phyloP scores from a whole-genome alignment of 2,329 filamentous ascomycete genomes.

The Pseudogymnoascus sp. region DNA sequence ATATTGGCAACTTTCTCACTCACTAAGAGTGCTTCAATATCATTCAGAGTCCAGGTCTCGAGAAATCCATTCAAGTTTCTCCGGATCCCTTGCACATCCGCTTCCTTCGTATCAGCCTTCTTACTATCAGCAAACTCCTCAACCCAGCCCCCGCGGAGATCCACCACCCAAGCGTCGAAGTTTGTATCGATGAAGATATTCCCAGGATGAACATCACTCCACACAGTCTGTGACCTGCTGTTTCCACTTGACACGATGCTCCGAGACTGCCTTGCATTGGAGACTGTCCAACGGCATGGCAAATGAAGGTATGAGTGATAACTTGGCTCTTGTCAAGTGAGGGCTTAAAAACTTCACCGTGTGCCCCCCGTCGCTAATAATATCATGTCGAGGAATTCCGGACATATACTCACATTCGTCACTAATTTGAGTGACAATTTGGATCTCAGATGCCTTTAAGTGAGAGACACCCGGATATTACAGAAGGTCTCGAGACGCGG shows the following conservation, averaged over 20 bases:
- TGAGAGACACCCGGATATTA: conserved; percentile 10
- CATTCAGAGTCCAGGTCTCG: background rate
- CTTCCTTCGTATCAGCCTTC: conserved; percentile 14
- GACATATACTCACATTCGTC: conserved; percentile 10
- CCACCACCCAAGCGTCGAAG: conserved; percentile 16
- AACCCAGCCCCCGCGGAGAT: conserved; percentile 19
- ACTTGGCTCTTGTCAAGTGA: conserved; percentile 13
- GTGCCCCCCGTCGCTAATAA: conserved; percentile 5
- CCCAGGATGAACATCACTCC: conserved; percentile 19
- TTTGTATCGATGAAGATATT: conserved; percentile 19
- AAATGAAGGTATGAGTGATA: conserved; percentile 13
- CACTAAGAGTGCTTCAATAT: background rate
- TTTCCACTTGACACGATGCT: conserved; percentile 15
- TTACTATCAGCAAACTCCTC: conserved; percentile 12
- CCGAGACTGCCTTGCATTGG: conserved; percentile 11
- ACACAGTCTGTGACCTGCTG: conserved; percentile 14
- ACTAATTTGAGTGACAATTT: conserved; percentile 5
- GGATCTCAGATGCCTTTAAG: conserved; percentile 10
- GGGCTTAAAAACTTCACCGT: conserved; percentile 11
- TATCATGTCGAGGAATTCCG: conserved; percentile 13
- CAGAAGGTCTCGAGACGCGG: conserved; percentile 13
- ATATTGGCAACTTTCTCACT: background rate
- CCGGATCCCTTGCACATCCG: conserved; percentile 12
- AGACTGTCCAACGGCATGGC: conserved; percentile 12
- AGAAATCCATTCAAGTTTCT: conserved; percentile 12